phyloP scores from a whole-genome alignment of 371 early-diverging fungal genomes.

The Mucor circinelloides region DNA sequence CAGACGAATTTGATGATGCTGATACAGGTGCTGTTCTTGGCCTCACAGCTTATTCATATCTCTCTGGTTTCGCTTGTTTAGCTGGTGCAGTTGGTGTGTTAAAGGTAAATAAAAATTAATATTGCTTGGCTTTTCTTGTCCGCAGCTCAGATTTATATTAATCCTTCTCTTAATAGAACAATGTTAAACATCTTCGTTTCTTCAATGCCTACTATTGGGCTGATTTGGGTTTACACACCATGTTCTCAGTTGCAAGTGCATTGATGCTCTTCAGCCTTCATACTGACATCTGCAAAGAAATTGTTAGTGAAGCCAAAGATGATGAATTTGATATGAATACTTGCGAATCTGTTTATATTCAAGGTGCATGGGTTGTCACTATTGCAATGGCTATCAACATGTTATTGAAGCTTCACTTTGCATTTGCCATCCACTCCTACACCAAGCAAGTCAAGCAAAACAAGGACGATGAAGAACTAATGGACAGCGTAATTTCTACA shows the following conservation, averaged over 20 bases:
- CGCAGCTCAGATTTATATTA: not conserved
- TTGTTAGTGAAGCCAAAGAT: constrained; percentile 33
- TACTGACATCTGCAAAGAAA: constrained; percentile 39
- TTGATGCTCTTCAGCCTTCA: constrained; percentile 37
- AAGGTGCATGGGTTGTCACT: constrained; percentile 36
- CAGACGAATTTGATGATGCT: constrained; percentile 32
- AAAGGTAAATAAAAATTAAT: constrained; percentile 30
- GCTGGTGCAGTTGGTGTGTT: constrained; percentile 46
- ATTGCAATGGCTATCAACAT: constrained; percentile 42
- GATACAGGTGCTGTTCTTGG: constrained; percentile 38
- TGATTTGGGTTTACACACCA: constrained; percentile 44
- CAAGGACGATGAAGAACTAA: constrained; percentile 6
- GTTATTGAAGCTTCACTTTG: constrained; percentile 50
- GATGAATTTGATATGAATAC: constrained; percentile 41
- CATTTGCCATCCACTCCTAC: constrained; percentile 47
- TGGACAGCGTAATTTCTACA: constrained; percentile 16
- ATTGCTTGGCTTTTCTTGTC: not conserved
- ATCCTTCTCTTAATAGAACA: constrained; percentile 29
- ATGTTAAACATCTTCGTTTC: constrained; percentile 41
- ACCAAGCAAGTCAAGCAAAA: constrained; percentile 22
- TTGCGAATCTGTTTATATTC: constrained; percentile 36
- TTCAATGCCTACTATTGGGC: constrained; percentile 45
- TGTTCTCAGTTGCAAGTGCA: constrained; percentile 42
- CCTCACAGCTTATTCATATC: constrained; percentile 39
- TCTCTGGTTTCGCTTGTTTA: constrained; percentile 40